These are phyloP conservation scores for Grigorovia humatica DNA, from an alignment of 805 yeast species.

Conservation along the genomic window DNA sequence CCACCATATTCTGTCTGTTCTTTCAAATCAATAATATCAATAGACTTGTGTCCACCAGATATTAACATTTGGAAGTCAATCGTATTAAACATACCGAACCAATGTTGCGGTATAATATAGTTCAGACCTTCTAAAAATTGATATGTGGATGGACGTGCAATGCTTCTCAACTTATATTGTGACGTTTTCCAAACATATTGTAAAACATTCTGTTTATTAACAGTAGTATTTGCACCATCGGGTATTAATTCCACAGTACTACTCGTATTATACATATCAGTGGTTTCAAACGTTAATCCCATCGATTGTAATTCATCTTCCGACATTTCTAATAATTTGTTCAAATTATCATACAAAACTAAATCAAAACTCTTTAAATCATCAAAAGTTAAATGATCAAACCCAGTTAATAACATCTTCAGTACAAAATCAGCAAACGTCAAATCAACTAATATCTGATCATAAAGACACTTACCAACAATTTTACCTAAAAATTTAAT, in stretches of 20 bases:
- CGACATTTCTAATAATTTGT: constrained; percentile 46
- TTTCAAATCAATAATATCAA: constrained; percentile 62
- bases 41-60: constrained; percentile 63
- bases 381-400: constrained; percentile 45
- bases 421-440: constrained; percentile 81
- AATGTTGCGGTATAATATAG: constrained; percentile 53
- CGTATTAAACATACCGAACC: constrained; percentile 83
- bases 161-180: constrained; percentile 59
- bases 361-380: constrained; percentile 66
- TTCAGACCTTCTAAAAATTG: constrained; percentile 51
- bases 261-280: constrained; percentile 34
- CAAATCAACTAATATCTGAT: constrained; percentile 68
- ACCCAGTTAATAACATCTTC: constrained; percentile 48
- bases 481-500: constrained; percentile 66
- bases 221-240: constrained; percentile 47
- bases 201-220: constrained; percentile 49
- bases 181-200: constrained; percentile 72
- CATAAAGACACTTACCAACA: constrained; percentile 83
- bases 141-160: background rate
- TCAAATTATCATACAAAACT: constrained; percentile 53
- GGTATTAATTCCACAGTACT: constrained; percentile 49
- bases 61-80: constrained; percentile 74
- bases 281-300: constrained; percentile 57
- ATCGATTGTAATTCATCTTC: constrained; percentile 42
- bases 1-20: constrained; percentile 59